A percentile compares a stretch with the other conserved stretches of the same genome.
These are phyloP conservation scores for Hymenoscyphus albidus DNA, from an alignment of 2,329 filamentous ascomycete species.

Conservation along the genomic window DNA sequence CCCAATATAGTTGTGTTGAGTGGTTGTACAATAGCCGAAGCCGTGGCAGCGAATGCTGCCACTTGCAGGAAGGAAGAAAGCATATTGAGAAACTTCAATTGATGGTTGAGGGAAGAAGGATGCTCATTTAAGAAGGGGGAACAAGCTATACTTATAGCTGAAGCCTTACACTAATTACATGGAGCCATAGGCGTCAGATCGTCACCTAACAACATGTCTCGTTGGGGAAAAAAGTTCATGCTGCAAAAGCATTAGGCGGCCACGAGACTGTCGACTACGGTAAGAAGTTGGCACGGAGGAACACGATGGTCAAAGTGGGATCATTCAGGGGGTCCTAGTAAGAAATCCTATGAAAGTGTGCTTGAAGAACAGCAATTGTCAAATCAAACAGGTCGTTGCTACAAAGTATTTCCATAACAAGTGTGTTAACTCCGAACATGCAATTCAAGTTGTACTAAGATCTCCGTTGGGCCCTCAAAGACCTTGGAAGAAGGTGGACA, in stretches of 20 bases:
- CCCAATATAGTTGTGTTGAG: constrained; percentile 22
- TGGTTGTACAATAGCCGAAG: constrained; percentile 20
- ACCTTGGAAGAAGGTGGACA: no score
- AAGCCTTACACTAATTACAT: neutral
- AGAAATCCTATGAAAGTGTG: neutral
- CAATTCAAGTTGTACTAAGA: no score
- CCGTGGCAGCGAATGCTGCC: constrained; percentile 21
- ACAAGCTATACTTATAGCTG: neutral
- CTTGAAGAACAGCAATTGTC: neutral
- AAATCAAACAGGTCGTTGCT: neutral
- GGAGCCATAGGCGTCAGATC: no score
- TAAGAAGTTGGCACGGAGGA: neutral
- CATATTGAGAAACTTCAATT: constrained; percentile 7
- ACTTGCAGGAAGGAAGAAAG: constrained; percentile 12
- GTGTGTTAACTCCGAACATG: no score
- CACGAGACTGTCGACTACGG: neutral
- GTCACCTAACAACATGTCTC: no score
- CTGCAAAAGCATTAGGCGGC: neutral
- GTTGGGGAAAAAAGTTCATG: no score
- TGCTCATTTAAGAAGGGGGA: neutral
- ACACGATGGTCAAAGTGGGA: neutral
- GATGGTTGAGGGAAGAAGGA: neutral
- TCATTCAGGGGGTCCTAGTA: neutral
- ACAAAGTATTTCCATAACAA: neutral
- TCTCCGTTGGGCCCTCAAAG: no score